Evolutionary conservation across 208 protist genomes (phyloP), one percentile per base, ranked within the genome.

Genomic region (Trichomonas tenax): DNA sequence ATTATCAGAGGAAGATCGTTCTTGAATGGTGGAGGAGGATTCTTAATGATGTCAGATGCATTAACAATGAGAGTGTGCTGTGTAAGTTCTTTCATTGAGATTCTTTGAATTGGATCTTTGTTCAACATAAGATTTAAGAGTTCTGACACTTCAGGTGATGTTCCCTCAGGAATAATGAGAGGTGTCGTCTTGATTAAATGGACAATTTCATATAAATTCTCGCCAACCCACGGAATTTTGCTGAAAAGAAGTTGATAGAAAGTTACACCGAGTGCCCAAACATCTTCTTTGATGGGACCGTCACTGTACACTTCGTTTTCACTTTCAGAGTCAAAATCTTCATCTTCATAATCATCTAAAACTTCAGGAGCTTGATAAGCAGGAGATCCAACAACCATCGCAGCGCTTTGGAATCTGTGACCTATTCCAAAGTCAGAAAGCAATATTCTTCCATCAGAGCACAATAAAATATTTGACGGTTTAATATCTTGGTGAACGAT

Each of bases 141-240:
- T 2, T 93, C 31, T 21, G n/a, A 38, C 2, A 51, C 6, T 34
- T 34, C 21, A 17, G 40, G 86, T 23, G 21, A 8, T 34, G 34
- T 51, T 34, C 26, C 44, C 38, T 93, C 26, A 15, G 86, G 86
- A 21, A 93, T 44, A 38, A 38, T 26, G 6, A 93, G n/a, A 26
- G 86, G 44, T 14, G 11, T 48, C 38, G 40, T n/a, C n/a, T 51
- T 93, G 21, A 93, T 93, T 10, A 40, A 48, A 34, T 34, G 17
- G 15, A 93, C 86, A 38, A 93, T 93, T 93, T 93, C 86, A 51
- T 93, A 93, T 51, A 93, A 38, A 38, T 93, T 93, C 36, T 93
- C 86, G 40, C 86, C 86, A 23, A 51, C 45, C 11, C 45, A 93
- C 15, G 86, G 86, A 38, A 93, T 23, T 93, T 51, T 51, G 10